These are phyloP conservation scores for Phytophthora idaei DNA, from an alignment of 352 stramenopile species.

Conservation along the genomic window DNA sequence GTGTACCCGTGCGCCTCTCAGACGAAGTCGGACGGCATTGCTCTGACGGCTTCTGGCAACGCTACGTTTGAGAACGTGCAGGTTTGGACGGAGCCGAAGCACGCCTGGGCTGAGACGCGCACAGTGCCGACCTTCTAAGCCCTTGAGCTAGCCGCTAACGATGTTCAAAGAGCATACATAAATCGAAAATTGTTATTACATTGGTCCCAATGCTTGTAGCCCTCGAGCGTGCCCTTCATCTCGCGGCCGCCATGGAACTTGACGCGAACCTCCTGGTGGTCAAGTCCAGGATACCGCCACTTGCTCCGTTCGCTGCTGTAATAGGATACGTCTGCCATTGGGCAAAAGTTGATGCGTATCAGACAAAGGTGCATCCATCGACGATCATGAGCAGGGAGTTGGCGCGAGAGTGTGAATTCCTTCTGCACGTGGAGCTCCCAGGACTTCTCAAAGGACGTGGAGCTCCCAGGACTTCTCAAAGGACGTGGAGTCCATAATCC, in stretches of 20 bases:
- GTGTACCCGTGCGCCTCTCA: slow-evolving; percentile 65
- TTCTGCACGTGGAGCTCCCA: slow-evolving; percentile 66
- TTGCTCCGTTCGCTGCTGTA: too few species aligned
- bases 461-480: slow-evolving; percentile 31
- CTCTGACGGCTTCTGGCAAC: slow-evolving; percentile 45
- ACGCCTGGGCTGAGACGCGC: slow-evolving; percentile 57
- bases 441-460: slow-evolving; percentile 38
- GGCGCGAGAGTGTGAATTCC: slow-evolving; percentile 30
- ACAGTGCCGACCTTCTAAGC: slow-evolving; percentile 40
- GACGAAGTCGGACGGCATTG: slow-evolving; percentile 60
- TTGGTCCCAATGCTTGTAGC: slow-evolving; percentile 20
- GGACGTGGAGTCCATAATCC: slow-evolving; percentile 87
- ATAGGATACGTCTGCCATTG: slow-evolving; percentile 10
- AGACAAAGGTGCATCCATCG: slow-evolving; percentile 24
- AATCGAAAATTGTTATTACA: slow-evolving; percentile 13
- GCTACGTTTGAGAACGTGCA: slow-evolving; percentile 67
- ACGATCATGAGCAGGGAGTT: slow-evolving; percentile 33
- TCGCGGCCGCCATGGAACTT: slow-evolving; percentile 95
- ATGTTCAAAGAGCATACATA: slow-evolving; percentile 20
- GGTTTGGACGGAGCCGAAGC: slow-evolving; percentile 71
- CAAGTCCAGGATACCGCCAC: slow-evolving; percentile 90
- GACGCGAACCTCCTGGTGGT: slow-evolving; percentile 92
- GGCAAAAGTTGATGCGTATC: slow-evolving; percentile 24
- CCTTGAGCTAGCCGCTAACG: not conserved
- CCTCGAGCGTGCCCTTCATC: slow-evolving; percentile 92